Conservation (phyloP, 805 yeast species). For the Clavispora vitiphila region DNA sequence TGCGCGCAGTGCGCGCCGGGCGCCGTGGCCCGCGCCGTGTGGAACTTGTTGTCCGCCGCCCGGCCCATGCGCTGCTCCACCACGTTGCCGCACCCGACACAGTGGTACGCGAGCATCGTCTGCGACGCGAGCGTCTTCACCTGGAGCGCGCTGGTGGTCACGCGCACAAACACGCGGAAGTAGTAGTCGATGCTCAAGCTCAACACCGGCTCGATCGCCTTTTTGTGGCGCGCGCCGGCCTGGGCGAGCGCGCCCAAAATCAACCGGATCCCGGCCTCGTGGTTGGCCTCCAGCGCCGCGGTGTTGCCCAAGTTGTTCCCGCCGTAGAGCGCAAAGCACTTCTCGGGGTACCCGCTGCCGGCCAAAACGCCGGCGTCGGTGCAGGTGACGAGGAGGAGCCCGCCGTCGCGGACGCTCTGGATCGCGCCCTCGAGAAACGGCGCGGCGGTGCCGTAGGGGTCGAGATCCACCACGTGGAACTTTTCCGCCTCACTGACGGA, state of each 20-base stretch:
- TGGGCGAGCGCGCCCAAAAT: conserved; percentile 71
- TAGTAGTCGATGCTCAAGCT: conserved; percentile 89
- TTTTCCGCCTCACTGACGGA: conserved; percentile 38
- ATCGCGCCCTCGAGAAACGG: conserved; percentile 93
- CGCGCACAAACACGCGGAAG: conserved; percentile 78
- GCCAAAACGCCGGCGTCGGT: conserved; percentile 95
- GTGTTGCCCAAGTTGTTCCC: conserved; percentile 77
- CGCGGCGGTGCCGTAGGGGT: conserved; percentile 96
- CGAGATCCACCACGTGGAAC: conserved; percentile 87
- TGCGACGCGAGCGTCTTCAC: conserved; percentile 77
- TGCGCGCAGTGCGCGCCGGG: conserved; percentile 59
- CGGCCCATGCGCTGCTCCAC: conserved; percentile 74
- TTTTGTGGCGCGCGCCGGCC: conserved; percentile 87
- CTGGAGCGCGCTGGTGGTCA: conserved; percentile 68
- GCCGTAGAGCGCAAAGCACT: conserved; percentile 91
- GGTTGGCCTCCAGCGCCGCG: conserved; percentile 63
- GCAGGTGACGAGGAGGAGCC: conserved; percentile 84
- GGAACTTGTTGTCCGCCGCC: conserved; percentile 46
- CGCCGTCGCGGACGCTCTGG: conserved; percentile 78
- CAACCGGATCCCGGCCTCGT: conserved; percentile 87
- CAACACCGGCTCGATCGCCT: conserved; percentile 79
- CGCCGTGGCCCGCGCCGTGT: conserved; percentile 48
- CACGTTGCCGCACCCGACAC: conserved; percentile 81
- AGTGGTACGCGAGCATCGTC: conserved; percentile 73
- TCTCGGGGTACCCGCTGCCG: conserved; percentile 94